Evolutionary conservation across 495 filamentous ascomycete genomes (phyloP), one percentile per base, ranked within the genome.

Genomic region (Monascus purpureus): DNA sequence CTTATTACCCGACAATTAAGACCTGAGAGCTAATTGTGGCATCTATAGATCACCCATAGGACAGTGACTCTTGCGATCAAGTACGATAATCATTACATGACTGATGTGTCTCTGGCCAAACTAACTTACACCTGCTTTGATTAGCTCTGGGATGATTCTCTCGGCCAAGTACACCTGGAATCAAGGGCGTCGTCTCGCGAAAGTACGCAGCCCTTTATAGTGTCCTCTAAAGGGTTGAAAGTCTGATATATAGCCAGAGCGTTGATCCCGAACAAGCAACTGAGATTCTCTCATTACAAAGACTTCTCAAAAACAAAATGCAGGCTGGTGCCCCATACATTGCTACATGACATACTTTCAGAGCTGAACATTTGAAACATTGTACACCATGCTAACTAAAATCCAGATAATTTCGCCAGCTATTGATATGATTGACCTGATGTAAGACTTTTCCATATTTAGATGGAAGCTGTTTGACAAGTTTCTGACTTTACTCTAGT

Each of bases 401-500:
- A 8, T 12, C 29, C 35, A 85, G 79, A 87, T 95, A 33, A 77
- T 95, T 25, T 83, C 83, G 14, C 87, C 87, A 3, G 80, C 86
- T 1, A 92, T 95, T 46, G 84, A 95, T 46, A 72, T 93, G 66
- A 90, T 95, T 34, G 85, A 93, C 50, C 64, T 95, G 40, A 92
- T 90, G 78, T 86, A 56, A 48, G 67, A 58, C 13, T 34, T 17
- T 37, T 4, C 22, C 13, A 8, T 8, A n/a, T 11, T 32, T 3
- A 17, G 8, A 29, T 5, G n/a, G 6, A 7, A 6, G 28, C 4
- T 4, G 5, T 7, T 11, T 9, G 17, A 4, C 13, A 5, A 14
- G 13, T 20, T 32, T 19, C 42, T 47, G 6, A 41, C 15, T 31
- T 24, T 7, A 7, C 9, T 2, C 25, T 33, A 86, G 80, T 41